Evolutionary conservation across 306 rosid genomes (phyloP).

Genomic region (Mimosa pudica): DNA sequence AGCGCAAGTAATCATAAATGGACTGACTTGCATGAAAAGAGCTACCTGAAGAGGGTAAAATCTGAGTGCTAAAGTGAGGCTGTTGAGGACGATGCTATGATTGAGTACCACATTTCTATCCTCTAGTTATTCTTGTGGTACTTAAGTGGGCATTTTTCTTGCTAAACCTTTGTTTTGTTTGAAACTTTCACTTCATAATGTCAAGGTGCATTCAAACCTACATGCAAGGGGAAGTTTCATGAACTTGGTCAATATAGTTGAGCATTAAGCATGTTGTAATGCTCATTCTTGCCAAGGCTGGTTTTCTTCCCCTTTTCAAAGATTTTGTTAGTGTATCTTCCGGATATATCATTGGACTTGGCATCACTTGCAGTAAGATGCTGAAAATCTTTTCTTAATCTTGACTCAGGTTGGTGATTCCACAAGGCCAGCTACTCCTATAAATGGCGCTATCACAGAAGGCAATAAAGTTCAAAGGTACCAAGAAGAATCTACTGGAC

Average conservation of each 20-base stretch:
- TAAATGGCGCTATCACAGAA: constrained; percentile 61
- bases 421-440: constrained; percentile 58
- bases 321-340: constrained; percentile 6
- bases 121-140: neutral
- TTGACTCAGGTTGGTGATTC: constrained; percentile 75
- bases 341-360: constrained; percentile 13
- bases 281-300: constrained; percentile 6
- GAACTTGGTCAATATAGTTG: constrained; percentile 12
- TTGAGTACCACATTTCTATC: neutral
- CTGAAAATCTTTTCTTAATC: constrained; percentile 26
- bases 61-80: neutral
- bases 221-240: neutral
- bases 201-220: neutral
- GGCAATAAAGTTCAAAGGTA: constrained; percentile 52
- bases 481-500: constrained; percentile 68
- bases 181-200: neutral
- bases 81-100: neutral
- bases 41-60: neutral
- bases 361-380: neutral
- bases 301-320: neutral
- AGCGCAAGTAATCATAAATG: neutral
- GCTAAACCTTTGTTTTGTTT: neutral
- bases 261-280: neutral
- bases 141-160: neutral
- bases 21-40: neutral